Evolutionary conservation across 2,329 filamentous ascomycete species (phyloP).

Genomic region (Alternaria gaisen): DNA sequence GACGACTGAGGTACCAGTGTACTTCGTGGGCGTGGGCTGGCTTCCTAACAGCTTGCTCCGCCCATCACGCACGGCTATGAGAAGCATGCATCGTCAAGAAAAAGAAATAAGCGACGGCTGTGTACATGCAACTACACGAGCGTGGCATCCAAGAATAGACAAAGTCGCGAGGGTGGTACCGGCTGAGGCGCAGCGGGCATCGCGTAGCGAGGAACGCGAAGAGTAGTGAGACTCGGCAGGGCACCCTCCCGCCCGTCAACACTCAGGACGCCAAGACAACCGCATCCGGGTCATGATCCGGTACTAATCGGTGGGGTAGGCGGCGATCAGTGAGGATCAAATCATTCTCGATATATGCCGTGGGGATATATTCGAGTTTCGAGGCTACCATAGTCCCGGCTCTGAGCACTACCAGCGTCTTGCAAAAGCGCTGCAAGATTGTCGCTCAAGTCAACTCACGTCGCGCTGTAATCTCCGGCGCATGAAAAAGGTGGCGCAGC

Average conservation of each 20-base stretch:
- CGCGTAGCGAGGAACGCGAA: not conserved
- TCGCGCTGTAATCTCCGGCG: not conserved
- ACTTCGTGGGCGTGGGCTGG: not conserved
- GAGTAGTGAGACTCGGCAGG: not conserved
- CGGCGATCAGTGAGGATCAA: too few species aligned
- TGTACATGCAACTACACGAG: not conserved
- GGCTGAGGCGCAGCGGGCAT: not conserved
- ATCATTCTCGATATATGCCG: too few species aligned
- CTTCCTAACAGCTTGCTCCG: not conserved
- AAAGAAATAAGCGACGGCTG: not conserved
- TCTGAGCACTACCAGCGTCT: too few species aligned
- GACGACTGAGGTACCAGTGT: not conserved
- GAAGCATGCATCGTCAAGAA: not conserved
- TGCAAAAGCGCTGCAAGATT: too few species aligned
- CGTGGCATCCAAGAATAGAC: not conserved
- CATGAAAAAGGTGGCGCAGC: not conserved
- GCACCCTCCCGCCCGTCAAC: too few species aligned
- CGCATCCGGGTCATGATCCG: too few species aligned
- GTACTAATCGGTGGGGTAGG: too few species aligned
- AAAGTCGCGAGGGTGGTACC: not conserved
- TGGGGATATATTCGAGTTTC: too few species aligned
- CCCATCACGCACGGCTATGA: too few species aligned
- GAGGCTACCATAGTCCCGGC: too few species aligned
- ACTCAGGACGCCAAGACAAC: too few species aligned
- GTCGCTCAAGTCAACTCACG: too few species aligned